These are phyloP conservation scores for Xylaria scruposa DNA, from an alignment of 495 filamentous ascomycete species.

Conservation along the genomic window DNA sequence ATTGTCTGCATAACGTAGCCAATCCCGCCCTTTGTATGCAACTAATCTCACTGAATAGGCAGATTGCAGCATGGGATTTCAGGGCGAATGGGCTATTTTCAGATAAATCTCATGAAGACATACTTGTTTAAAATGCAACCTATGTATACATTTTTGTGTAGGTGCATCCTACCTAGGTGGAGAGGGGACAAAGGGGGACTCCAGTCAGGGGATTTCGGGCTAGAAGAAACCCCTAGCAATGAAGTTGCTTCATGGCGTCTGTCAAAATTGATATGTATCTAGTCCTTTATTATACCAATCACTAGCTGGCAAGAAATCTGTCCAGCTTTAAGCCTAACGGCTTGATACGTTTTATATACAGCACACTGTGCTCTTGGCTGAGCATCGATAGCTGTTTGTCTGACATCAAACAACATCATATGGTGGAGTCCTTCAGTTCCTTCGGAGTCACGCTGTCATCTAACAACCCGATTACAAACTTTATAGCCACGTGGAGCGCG, in stretches of 20 bases:
- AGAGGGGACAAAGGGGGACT: not conserved
- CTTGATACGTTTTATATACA: not conserved
- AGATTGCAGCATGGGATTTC: constrained; percentile 3
- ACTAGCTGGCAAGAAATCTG: not conserved
- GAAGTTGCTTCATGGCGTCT: not conserved
- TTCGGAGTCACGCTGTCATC: not conserved
- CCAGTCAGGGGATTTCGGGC: not conserved
- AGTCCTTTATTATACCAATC: not conserved
- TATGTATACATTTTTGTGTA: not conserved
- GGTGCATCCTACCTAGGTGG: not conserved
- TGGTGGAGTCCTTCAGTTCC: not conserved
- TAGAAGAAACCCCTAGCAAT: not conserved
- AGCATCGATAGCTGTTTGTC: not conserved
- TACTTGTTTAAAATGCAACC: not conserved
- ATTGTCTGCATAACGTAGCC: constrained; percentile 12
- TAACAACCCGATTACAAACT: not conserved
- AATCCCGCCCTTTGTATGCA: constrained; percentile 16
- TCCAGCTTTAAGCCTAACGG: not conserved
- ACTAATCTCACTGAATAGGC: constrained; percentile 2
- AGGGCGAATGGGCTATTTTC: constrained; percentile 14
- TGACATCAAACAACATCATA: constrained; percentile 1
- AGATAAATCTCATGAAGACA: not conserved
- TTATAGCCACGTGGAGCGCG: constrained; percentile 14
- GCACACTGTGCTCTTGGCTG: not conserved
- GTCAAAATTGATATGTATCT: not conserved